Base-by-base conservation (phyloP, 495 filamentous ascomycete species). In the Cladorrhinum samala region DNA sequence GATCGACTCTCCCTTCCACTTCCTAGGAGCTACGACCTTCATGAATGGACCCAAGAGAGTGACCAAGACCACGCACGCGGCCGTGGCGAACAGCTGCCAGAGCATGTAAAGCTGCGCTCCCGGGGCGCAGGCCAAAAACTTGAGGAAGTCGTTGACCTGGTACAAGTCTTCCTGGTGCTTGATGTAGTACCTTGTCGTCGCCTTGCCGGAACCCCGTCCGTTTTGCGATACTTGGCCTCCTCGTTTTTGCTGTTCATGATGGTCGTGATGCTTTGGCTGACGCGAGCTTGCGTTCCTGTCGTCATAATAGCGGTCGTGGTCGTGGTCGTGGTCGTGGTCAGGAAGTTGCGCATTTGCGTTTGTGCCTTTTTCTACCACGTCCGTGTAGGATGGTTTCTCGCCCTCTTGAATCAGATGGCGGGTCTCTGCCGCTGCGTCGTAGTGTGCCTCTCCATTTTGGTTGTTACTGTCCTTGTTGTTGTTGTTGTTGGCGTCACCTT, bases 141-240 rank as follows among this genome's bases (percentile, higher is more conserved):
- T 85, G 42, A 93, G 68, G 57, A 88, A 85, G 59, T 95, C 84
- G 25, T 85, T 83, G 2, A 82, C 73, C 64, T 93, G 89, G 59
- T 95, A 95, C 17, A 91, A 69, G 60, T 95, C 90, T 53, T 93
- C 83, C 61, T 95, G 90, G 33, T 72, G 76, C 9, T 70, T 58
- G 59, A 95, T 90, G 59, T 83, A 84, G 68, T 88, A 92, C 14
- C 56, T 58, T 54, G 53, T 52, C 17, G 48, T 18, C 9, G 11
- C 5, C n/a, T 20, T 9, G 9, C 25, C 11, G 20, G 19, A 23
- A 13, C 43, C 23, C n/a, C n/a, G n/a, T n/a, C n/a, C n/a, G n/a
- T n/a, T n/a, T n/a, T n/a, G n/a, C n/a, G n/a, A n/a, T n/a, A 24
- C 43, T 27, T 46, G 6, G 21, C 9, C 20, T 25, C 13, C 19